Conservation (phyloP, 2,329 filamentous ascomycete species). For the Diaporthe velutina region DNA sequence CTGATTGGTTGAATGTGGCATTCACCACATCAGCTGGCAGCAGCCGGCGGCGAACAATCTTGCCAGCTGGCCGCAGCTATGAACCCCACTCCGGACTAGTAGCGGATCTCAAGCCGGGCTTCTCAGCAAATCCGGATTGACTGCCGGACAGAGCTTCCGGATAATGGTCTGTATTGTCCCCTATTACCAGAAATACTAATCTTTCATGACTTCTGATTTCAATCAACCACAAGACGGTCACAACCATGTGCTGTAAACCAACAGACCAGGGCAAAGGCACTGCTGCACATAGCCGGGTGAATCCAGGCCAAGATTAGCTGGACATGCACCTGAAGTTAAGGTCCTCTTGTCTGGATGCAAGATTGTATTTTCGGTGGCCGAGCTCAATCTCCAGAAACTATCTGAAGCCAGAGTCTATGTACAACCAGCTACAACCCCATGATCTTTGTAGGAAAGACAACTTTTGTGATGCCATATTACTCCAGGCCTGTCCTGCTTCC, state of each 20-base stretch:
- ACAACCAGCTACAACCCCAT: conserved; percentile 37
- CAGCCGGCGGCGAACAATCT: neutral
- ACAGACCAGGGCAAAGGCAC: neutral
- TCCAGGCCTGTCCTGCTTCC: conserved; percentile 14
- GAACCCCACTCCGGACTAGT: neutral
- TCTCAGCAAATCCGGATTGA: neutral
- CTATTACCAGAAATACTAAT: neutral
- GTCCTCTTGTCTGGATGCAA: neutral
- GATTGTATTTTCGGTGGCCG: neutral
- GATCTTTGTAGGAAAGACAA: neutral
- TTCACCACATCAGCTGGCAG: neutral
- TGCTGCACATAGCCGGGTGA: neutral
- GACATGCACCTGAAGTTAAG: neutral
- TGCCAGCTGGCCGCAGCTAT: neutral
- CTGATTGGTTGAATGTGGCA: conserved; percentile 26
- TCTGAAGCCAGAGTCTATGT: conserved; percentile 42
- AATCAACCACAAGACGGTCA: neutral
- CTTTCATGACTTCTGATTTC: neutral
- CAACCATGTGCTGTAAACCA: neutral
- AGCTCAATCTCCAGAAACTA: neutral
- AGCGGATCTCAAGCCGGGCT: neutral
- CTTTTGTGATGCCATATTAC: conserved; percentile 22
- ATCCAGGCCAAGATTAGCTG: neutral
- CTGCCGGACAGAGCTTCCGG: neutral
- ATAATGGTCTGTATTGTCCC: neutral